Evolutionary conservation across 345 rosid genomes (phyloP), one percentile per base, ranked within the genome.

Genomic region (Ceriops zippeliana): DNA sequence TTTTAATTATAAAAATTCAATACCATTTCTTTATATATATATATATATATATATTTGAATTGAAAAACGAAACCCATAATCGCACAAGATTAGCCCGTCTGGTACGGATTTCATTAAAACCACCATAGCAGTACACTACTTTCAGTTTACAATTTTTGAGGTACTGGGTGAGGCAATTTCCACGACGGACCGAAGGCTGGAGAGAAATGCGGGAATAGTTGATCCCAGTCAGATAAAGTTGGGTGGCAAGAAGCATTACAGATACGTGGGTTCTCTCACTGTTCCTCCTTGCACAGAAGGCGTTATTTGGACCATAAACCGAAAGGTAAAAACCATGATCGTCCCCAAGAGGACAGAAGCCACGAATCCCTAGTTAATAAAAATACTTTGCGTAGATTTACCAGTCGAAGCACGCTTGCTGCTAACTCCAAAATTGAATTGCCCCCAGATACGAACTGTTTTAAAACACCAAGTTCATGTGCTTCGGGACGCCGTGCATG

Each of bases 281-380:
- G 78, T 81, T 52, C 96, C 98, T 76, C 97, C 97, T 47, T 92
- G 97, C 75, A 83, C 93, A 0, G 84, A 92, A 84, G 87, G 86
- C 66, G 96, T 92, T 62, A 75, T 70, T 66, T 89, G 97, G 97
- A 86, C 73, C 66, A 80, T 92, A 61, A 63, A 77, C 79, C 69
- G 70, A 65, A 74, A 84, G 84, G 95, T 92, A 28, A 28, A 10
- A 16, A 4, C 28, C 20, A 27, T 38, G 15, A 15, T 3, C 21
- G 11, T 4, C 30, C 20, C 24, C 7, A 8, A 3, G 11, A 22
- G 15, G 27, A 54, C 24, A 26, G 17, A 54, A 54, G 27, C 24
- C 22, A 9, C 27, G 10, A 1, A 7, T 54, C 58, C 47, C 15
- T 1, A 13, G 0, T 42, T 24, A 24, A 24, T 24, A 24, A 24